Evolutionary conservation across 495 filamentous ascomycete species (phyloP).

Genomic region (Penicillium robsamsonii): DNA sequence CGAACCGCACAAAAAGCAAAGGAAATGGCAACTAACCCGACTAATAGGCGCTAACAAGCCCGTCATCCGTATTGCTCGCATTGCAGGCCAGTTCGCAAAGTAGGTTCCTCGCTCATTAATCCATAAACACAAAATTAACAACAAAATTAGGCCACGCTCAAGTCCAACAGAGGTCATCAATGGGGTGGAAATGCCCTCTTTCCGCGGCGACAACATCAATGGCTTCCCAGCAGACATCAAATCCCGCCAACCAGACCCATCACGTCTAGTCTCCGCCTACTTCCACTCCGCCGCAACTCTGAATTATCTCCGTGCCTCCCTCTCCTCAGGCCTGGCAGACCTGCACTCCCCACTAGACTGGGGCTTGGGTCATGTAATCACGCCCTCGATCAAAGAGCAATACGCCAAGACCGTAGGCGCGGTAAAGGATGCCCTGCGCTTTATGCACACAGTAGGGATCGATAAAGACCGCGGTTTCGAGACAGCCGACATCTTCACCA

Average conservation of each 20-base stretch:
- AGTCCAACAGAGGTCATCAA: slow-evolving; percentile 80
- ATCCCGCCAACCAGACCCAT: slow-evolving; percentile 75
- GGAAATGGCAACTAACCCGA: slow-evolving; percentile 12
- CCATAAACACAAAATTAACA: slow-evolving; percentile 12
- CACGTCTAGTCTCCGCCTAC: slow-evolving; percentile 84
- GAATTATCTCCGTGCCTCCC: slow-evolving; percentile 82
- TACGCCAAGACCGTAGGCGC: slow-evolving; percentile 80
- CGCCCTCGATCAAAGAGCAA: slow-evolving; percentile 74
- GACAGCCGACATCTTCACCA: slow-evolving; percentile 94
- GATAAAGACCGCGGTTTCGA: slow-evolving; percentile 79
- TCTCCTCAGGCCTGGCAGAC: slow-evolving; percentile 88
- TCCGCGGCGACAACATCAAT: slow-evolving; percentile 94
- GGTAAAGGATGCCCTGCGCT: slow-evolving; percentile 86
- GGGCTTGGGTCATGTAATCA: slow-evolving; percentile 89
- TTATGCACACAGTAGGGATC: slow-evolving; percentile 94
- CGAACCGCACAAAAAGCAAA: not conserved
- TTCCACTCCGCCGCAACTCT: slow-evolving; percentile 91
- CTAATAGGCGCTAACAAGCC: slow-evolving; percentile 70
- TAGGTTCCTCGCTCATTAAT: slow-evolving; percentile 11
- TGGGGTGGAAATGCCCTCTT: slow-evolving; percentile 79
- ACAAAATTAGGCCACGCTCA: slow-evolving; percentile 61
- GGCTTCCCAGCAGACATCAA: slow-evolving; percentile 63
- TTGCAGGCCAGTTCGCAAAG: slow-evolving; percentile 97
- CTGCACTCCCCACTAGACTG: slow-evolving; percentile 92
- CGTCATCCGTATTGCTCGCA: slow-evolving; percentile 89